Percentiles rank a stretch among this genome's conserved stretches.
Conservation (phyloP, 202 grass and related monocot genomes). For the Elaeis oleifera region DNA sequence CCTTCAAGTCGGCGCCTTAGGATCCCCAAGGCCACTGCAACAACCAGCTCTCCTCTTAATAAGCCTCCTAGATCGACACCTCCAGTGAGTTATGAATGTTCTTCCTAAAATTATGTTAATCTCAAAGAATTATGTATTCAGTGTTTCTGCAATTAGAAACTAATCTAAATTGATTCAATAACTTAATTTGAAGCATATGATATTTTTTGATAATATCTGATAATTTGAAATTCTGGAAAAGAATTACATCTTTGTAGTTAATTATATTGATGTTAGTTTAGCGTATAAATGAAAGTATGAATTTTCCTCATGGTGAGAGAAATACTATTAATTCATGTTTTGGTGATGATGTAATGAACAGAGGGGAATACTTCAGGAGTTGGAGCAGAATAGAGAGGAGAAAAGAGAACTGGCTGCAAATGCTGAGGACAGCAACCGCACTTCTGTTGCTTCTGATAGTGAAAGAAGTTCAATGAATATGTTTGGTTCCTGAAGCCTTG, state of each 20-base stretch:
- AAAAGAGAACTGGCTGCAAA: conserved; percentile 42
- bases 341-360: conserved; percentile 30
- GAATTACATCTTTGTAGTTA: too few species aligned
- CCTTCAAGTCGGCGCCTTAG: conserved; percentile 37
- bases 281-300: too few species aligned
- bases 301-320: not conserved
- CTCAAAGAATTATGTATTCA: too few species aligned
- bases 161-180: too few species aligned
- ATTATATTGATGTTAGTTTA: too few species aligned
- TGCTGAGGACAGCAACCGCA: conserved; percentile 34
- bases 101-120: too few species aligned
- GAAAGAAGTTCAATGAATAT: conserved; percentile 62
- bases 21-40: conserved; percentile 43
- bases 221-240: too few species aligned
- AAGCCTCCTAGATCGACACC: conserved; percentile 53
- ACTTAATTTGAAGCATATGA: too few species aligned
- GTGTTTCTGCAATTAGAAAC: too few species aligned
- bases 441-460: conserved; percentile 30
- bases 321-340: conserved; percentile 10
- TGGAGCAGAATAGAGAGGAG: conserved; percentile 43
- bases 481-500: conserved; percentile 98
- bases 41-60: conserved; percentile 45
- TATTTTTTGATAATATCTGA: too few species aligned
- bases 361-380: conserved; percentile 52
- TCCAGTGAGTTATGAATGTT: conserved; percentile 3